Evolutionary conservation across 2,329 filamentous ascomycete genomes (phyloP), one percentile per base, ranked within the genome.

Genomic region (Talaromyces atroroseus): DNA sequence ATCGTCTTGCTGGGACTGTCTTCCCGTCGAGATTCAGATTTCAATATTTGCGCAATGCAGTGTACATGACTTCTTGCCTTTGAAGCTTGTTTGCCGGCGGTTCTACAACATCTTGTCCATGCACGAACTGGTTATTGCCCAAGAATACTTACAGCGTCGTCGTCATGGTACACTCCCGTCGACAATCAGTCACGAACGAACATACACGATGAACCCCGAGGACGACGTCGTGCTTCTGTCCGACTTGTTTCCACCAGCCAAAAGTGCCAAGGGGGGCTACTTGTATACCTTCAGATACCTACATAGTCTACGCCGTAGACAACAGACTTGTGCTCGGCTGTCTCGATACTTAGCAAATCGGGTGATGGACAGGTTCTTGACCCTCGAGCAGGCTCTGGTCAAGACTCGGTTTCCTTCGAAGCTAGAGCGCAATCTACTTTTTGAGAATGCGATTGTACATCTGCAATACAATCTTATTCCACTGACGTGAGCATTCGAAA

Each of bases 161-260:
- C 72, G 74, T 5, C 71, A 75, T 61, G 74, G 73, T 34, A 74
- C 71, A 36, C 68, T 76, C 16, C 74, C 74, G 5, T 71, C 70
- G 4, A 71, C 71, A 8, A 68, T 73, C 44, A 65, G 71, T 45
- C 60, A 62, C 54, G 67, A 69, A 36, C 65, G 64, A 49, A 68
- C 60, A 21, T 74, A 75, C 62, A 74, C 72, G 34, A 66, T 72
- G 46, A 71, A 71, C 40, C 72, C 74, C 4, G 66, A 73, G 59
- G 73, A 76, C 57, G 72, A 76, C 63, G 72, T 74, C 36, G 69
- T 76, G 38, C 67, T 76, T 23, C 63, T 76, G 16, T 75, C 73
- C 11, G 74, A 76, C 59, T 63, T 76, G 7, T 76, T 76, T 49
- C 73, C 71, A 5, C 74, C 74, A 0, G 61, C 66, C 5, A 69